These are phyloP conservation scores for Kentomonas sorsogonicus DNA, from an alignment of 208 protist genomes.

Conservation along the genomic window DNA sequence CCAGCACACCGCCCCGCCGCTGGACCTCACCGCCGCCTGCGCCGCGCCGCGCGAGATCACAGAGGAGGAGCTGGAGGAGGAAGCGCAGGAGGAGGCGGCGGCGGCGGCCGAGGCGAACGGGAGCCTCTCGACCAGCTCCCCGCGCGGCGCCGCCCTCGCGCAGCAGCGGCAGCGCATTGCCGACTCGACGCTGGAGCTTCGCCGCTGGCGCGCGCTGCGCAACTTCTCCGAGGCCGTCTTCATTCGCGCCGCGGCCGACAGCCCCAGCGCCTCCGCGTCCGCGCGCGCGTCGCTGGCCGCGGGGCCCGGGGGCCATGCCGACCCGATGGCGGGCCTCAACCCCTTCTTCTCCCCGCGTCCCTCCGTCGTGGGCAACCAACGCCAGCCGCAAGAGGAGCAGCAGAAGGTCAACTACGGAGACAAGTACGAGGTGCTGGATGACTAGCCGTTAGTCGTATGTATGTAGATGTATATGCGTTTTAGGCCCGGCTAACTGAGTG, in stretches of 20 bases:
- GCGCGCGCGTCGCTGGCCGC: slow-evolving; percentile 61
- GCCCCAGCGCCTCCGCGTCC: slow-evolving; percentile 81
- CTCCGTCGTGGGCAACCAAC: not conserved
- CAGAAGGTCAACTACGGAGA: not conserved
- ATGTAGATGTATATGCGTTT: too few species aligned
- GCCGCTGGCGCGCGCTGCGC: slow-evolving; percentile 96
- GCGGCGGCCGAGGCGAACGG: not conserved
- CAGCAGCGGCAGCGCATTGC: slow-evolving; percentile 99
- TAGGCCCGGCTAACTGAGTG: too few species aligned
- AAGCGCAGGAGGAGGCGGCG: not conserved
- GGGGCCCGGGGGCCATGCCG: slow-evolving; percentile 2
- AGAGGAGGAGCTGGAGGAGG: not conserved
- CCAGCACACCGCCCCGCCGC: not conserved
- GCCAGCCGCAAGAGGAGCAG: not conserved
- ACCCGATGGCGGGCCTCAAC: not conserved
- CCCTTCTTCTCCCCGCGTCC: not conserved
- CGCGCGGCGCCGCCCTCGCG: slow-evolving; percentile 93
- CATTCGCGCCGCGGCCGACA: slow-evolving; percentile 92
- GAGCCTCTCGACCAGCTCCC: not conserved
- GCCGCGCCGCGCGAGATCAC: not conserved
- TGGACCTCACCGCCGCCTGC: not conserved
- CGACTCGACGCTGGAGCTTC: slow-evolving; percentile 98
- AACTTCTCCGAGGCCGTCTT: slow-evolving; percentile 94
- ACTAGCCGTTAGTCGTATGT: slow-evolving; percentile 20
- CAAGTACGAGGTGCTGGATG: not conserved